A percentile compares a stretch with the other conserved stretches of the same genome.
Evolutionary conservation across 306 rosid genomes (phyloP).

Genomic region (Vicia faba): DNA sequence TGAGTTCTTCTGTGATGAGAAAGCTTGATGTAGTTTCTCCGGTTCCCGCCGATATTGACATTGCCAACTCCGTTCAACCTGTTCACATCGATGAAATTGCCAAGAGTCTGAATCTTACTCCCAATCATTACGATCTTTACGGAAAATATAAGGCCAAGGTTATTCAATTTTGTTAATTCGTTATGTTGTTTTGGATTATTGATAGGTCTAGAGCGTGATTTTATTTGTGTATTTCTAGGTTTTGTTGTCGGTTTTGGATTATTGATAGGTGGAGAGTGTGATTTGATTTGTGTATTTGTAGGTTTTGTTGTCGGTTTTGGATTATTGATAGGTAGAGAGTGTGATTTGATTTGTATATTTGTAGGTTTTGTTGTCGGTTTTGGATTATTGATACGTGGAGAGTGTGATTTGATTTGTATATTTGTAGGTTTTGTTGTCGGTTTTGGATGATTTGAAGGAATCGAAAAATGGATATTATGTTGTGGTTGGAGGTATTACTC

Average conservation of each 20-base stretch:
- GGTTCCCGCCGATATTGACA: conserved; percentile 90
- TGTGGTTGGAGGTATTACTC: conserved; percentile 98
- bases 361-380: conserved; percentile 79
- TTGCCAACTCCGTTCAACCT: conserved; percentile 87
- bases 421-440: conserved; percentile 86
- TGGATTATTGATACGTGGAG: conserved; percentile 51
- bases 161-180: background rate
- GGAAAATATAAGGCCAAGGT: conserved; percentile 95
- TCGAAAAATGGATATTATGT: conserved; percentile 81
- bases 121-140: conserved; percentile 82
- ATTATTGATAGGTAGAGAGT: too few species aligned
- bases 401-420: conserved; percentile 20
- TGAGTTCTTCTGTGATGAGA: conserved; percentile 43
- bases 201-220: too few species aligned
- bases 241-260: too few species aligned
- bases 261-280: too few species aligned
- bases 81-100: conserved; percentile 84
- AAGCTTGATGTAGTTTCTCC: conserved; percentile 79
- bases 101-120: conserved; percentile 62
- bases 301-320: too few species aligned
- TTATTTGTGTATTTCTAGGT: too few species aligned
- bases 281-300: too few species aligned
- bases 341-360: too few species aligned
- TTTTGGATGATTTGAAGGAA: conserved; percentile 69
- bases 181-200: background rate